A percentile compares a stretch with the other conserved stretches of the same genome.
Conservation (phyloP, 208 protist genomes). For the Herpetomonas muscarum region DNA sequence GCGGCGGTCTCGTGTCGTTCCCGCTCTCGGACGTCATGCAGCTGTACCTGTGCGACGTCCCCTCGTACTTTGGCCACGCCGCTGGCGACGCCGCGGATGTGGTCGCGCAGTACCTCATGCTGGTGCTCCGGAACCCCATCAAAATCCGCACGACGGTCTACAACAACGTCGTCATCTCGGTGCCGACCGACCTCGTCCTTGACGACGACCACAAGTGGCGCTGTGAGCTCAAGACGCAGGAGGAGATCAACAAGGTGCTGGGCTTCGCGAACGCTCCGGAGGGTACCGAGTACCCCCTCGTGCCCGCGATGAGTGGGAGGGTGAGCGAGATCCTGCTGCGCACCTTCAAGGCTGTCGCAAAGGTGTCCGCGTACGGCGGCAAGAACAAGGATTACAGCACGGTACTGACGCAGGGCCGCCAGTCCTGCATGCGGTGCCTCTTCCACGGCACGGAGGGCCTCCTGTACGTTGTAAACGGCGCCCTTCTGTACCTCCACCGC, state of each 20-base stretch:
- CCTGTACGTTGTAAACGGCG: conserved; percentile 69
- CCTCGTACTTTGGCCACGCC: conserved; percentile 35
- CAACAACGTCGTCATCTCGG: conserved; percentile 79
- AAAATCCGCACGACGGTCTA: conserved; percentile 75
- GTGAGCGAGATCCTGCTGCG: conserved; percentile 84
- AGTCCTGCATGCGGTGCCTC: conserved; percentile 72
- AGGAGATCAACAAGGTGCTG: conserved; percentile 61
- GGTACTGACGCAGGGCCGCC: conserved; percentile 30
- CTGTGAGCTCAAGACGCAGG: conserved; percentile 70
- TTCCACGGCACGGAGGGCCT: conserved; percentile 69
- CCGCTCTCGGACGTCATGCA: conserved; percentile 65
- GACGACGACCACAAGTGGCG: conserved; percentile 70
- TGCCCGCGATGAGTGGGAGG: conserved; percentile 70
- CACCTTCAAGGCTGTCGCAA: conserved; percentile 70
- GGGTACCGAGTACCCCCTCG: conserved; percentile 30
- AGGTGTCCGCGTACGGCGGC: conserved; percentile 67
- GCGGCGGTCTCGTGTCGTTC: conserved; percentile 38
- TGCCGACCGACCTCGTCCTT: conserved; percentile 47
- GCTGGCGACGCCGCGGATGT: conserved; percentile 17
- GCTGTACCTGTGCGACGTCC: conserved; percentile 80
- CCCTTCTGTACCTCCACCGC: conserved; percentile 79
- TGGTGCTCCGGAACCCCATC: conserved; percentile 68
- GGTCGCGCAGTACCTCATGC: conserved; percentile 73
- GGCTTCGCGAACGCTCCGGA: conserved; percentile 15
- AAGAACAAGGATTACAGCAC: conserved; percentile 80